Evolutionary conservation across 495 filamentous ascomycete genomes (phyloP), one percentile per base, ranked within the genome.

Genomic region (Penicillium egyptiacum): DNA sequence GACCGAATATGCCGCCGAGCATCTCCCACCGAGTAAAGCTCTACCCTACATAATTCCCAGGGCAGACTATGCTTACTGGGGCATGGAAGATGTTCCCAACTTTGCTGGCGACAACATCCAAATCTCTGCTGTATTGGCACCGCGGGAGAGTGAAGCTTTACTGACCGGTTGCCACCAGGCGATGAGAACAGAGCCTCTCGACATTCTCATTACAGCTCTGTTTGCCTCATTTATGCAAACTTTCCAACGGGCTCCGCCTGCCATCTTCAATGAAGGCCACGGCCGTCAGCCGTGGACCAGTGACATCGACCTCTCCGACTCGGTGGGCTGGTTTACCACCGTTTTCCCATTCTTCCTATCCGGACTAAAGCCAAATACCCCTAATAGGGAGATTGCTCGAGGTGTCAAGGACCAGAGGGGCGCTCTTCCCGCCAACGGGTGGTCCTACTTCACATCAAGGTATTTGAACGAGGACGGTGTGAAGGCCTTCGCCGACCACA

Each of bases 241-340:
- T 0, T 74, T 73, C 56, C 63, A 65, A 20, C 79, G 79, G 11
- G 41, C 62, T 0, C 54, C 72, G 0, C 81, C 83, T 4, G 65
- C 71, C 4, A 59, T 85, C 1, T 67, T 65, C 46, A 61, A 37
- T 14, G 78, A 80, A 59, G 72, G 68, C 33, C 77, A 81, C 55
- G 78, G 79, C 4, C 67, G 79, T 10, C 76, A 79, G 51, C 49
- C 71, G 3, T 73, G 63, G 53, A 66, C 71, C 20, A 5, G 39
- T 8, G 50, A 50, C 6, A 64, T 79, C 45, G 75, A 81, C 61
- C 35, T 80, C 23, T 72, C 77, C 7, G 61, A 64, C 8, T 79
- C 78, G 6, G 68, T 80, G 12, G 78, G 79, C 4, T 79, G 76
- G 76, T 79, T 79, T 62, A 79, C 76, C n/a, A 70, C 72, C 3